These are phyloP conservation scores for Phyllosticta capitalensis DNA, from an alignment of 2,329 filamentous ascomycete genomes.

Conservation along the genomic window DNA sequence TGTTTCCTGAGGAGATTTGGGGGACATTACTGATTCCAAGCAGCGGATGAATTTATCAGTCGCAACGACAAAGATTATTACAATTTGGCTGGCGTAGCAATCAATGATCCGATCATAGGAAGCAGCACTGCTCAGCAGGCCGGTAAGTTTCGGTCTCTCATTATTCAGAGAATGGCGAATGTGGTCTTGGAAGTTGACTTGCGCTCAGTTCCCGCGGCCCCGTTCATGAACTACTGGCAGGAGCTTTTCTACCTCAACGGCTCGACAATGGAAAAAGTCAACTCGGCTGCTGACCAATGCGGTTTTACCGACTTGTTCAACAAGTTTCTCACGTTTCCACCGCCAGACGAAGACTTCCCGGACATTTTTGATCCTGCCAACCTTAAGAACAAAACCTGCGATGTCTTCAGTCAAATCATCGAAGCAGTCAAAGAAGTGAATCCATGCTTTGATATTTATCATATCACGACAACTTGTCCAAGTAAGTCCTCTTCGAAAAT, in stretches of 20 bases:
- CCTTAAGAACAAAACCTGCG: conserved; percentile 10
- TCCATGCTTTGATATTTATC: conserved; percentile 44
- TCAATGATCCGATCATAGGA: conserved; percentile 40
- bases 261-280: conserved; percentile 29
- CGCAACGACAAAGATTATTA: conserved; percentile 44
- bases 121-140: conserved; percentile 31
- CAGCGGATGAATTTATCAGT: conserved; percentile 30
- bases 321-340: conserved; percentile 34
- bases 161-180: neutral
- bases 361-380: conserved; percentile 17
- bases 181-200: neutral
- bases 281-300: conserved; percentile 24
- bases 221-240: conserved; percentile 31
- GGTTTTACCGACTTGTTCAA: conserved; percentile 29
- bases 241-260: conserved; percentile 35
- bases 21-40: neutral
- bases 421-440: conserved; percentile 33
- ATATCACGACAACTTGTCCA: conserved; percentile 31
- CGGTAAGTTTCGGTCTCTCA: conserved; percentile 15
- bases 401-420: conserved; percentile 32
- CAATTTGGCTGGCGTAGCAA: conserved; percentile 41
- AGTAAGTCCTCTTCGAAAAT: conserved; percentile 22
- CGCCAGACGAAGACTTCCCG: conserved; percentile 24
- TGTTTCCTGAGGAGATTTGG: neutral
- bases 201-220: conserved; percentile 21